Conservation (phyloP, 495 filamentous ascomycete species). For the Xeromyces bisporus region DNA sequence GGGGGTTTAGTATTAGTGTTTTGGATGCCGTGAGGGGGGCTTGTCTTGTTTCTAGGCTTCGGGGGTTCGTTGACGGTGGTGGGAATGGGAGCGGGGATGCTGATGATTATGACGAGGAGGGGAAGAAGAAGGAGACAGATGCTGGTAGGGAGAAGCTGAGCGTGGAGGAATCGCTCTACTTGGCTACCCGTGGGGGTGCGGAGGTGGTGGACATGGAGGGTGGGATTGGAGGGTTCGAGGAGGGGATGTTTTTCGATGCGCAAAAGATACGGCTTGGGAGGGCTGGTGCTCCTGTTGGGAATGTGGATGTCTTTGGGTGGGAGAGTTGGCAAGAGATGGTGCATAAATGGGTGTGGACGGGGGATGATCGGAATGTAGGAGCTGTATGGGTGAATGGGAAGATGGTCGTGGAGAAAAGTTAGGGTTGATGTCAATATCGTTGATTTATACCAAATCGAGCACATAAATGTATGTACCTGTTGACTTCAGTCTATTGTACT, state of each 20-base stretch:
- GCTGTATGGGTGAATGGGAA: slow-evolving; percentile 72
- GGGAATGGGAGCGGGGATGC: slow-evolving; percentile 3
- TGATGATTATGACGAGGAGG: no score
- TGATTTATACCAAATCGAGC: background rate
- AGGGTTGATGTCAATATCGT: background rate
- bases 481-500: no score
- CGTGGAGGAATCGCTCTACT: slow-evolving; percentile 75
- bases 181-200: slow-evolving; percentile 71
- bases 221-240: slow-evolving; percentile 58
- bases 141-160: slow-evolving; percentile 40
- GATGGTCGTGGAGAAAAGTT: slow-evolving; percentile 30
- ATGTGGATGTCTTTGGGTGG: slow-evolving; percentile 66
- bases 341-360: slow-evolving; percentile 84
- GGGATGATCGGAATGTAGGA: slow-evolving; percentile 70
- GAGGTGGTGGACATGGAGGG: slow-evolving; percentile 52
- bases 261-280: slow-evolving; percentile 52
- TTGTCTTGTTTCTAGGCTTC: slow-evolving; percentile 48
- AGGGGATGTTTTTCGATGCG: slow-evolving; percentile 83
- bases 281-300: slow-evolving; percentile 6
- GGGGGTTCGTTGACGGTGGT: slow-evolving; percentile 5
- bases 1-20: slow-evolving; percentile 65
- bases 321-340: slow-evolving; percentile 65
- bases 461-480: no score
- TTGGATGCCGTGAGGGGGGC: slow-evolving; percentile 69
- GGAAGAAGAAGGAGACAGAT: no score